A percentile compares a stretch with the other conserved stretches of the same genome.
Evolutionary conservation across 306 rosid species (phyloP).

Genomic region (Carpinus fangiana): DNA sequence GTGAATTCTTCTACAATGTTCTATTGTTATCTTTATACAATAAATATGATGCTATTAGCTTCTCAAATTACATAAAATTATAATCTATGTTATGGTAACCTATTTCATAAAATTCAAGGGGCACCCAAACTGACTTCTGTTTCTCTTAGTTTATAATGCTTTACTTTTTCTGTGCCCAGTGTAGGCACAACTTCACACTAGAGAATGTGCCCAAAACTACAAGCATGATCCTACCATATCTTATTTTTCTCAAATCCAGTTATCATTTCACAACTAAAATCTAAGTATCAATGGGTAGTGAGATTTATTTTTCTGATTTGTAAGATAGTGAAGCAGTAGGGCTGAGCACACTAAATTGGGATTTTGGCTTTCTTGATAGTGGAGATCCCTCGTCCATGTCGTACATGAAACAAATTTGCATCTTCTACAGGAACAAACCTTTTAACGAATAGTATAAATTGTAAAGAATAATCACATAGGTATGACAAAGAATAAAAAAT

Average conservation of each 20-base stretch:
- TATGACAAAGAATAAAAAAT: constrained; percentile 20
- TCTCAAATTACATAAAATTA: background rate
- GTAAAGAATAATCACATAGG: background rate
- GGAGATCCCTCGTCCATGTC: background rate
- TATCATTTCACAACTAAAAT: background rate
- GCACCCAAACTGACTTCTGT: background rate
- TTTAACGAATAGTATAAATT: background rate
- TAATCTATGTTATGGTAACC: background rate
- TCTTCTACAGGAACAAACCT: background rate
- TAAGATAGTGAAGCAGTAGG: background rate
- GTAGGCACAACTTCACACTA: background rate
- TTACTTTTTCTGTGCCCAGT: background rate
- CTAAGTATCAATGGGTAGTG: background rate
- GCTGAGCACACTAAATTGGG: background rate
- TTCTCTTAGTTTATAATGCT: background rate
- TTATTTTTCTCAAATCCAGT: background rate
- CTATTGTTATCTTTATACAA: background rate
- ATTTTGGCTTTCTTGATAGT: background rate
- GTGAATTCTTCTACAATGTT: background rate
- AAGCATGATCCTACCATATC: background rate
- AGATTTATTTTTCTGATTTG: background rate
- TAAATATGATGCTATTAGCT: background rate
- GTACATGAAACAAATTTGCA: background rate
- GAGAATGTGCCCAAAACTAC: background rate
- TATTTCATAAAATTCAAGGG: background rate